A percentile compares a stretch with the other conserved stretches of the same genome.
phyloP scores from a whole-genome alignment of 768 basidiomycete species.

The Lentinula aciculospora region DNA sequence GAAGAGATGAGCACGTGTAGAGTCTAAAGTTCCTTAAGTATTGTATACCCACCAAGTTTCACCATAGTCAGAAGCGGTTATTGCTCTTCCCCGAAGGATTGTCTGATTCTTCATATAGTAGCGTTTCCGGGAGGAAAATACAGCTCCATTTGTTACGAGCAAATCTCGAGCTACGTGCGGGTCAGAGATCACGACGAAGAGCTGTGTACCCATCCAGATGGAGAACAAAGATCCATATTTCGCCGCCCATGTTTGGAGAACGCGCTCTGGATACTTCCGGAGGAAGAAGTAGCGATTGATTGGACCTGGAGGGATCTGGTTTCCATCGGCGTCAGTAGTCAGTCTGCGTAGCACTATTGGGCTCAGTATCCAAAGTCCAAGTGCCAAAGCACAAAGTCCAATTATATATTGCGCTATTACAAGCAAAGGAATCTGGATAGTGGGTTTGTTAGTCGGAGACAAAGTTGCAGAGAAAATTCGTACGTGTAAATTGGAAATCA shows the following conservation, averaged over 20 bases:
- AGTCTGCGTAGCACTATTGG: background rate
- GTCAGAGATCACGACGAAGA: slow-evolving; percentile 20
- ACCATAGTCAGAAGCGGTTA: slow-evolving; percentile 19
- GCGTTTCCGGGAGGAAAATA: slow-evolving; percentile 19
- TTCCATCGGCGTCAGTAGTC: slow-evolving; percentile 3
- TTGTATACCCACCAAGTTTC: slow-evolving; percentile 19
- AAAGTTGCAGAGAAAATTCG: too few species aligned
- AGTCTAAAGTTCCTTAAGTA: background rate
- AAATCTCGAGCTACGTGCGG: slow-evolving; percentile 18
- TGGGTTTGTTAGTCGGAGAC: too few species aligned
- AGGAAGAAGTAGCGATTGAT: slow-evolving; percentile 18
- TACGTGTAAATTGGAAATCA: too few species aligned
- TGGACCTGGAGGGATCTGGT: slow-evolving; percentile 16
- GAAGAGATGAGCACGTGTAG: background rate
- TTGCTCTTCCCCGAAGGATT: slow-evolving; percentile 17
- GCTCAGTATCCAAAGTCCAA: slow-evolving; percentile 5
- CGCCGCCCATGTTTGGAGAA: slow-evolving; percentile 17
- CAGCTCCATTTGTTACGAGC: slow-evolving; percentile 18
- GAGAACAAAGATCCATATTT: slow-evolving; percentile 17
- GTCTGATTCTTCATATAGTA: slow-evolving; percentile 22
- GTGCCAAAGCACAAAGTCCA: too few species aligned
- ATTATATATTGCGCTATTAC: too few species aligned
- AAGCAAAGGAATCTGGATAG: too few species aligned
- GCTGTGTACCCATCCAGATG: slow-evolving; percentile 21
- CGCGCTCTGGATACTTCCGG: slow-evolving; percentile 15